Percentiles rank a stretch among this genome's conserved stretches.
These are phyloP conservation scores for Sarocladiaceae sp. DNA, from an alignment of 2,329 filamentous ascomycete species.

Conservation along the genomic window DNA sequence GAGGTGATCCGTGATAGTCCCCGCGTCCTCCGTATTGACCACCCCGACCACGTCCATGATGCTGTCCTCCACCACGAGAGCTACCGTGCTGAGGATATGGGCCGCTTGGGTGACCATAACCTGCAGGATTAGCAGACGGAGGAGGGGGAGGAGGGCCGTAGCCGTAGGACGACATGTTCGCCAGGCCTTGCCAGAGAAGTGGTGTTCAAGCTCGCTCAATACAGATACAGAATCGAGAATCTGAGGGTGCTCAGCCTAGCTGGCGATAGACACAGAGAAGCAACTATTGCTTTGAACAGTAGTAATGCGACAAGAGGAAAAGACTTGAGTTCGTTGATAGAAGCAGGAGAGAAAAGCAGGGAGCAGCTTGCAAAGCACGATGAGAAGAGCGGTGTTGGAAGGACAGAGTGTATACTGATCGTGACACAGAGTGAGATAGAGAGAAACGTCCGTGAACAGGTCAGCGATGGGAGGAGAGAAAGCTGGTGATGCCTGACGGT, in stretches of 20 bases:
- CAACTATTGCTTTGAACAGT: background rate
- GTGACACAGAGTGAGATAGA: constrained; percentile 2
- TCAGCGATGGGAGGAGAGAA: background rate
- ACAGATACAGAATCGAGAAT: background rate
- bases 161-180: constrained; percentile 45
- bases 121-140: constrained; percentile 26
- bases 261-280: background rate
- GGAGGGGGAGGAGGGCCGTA: constrained; percentile 52
- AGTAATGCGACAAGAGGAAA: background rate
- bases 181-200: background rate
- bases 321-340: background rate
- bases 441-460: background rate
- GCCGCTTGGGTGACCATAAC: constrained; percentile 32
- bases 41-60: constrained; percentile 33
- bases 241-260: background rate
- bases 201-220: background rate
- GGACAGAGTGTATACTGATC: background rate
- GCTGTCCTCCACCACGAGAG: constrained; percentile 33
- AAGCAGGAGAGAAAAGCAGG: background rate
- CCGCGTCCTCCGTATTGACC: constrained; percentile 8
- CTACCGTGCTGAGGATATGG: constrained; percentile 21
- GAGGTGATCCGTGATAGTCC: constrained; percentile 35
- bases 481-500: background rate
- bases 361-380: background rate
- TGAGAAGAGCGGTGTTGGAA: background rate